Conservation (phyloP, 306 rosid species). For the Psophocarpus tetragonolobus region DNA sequence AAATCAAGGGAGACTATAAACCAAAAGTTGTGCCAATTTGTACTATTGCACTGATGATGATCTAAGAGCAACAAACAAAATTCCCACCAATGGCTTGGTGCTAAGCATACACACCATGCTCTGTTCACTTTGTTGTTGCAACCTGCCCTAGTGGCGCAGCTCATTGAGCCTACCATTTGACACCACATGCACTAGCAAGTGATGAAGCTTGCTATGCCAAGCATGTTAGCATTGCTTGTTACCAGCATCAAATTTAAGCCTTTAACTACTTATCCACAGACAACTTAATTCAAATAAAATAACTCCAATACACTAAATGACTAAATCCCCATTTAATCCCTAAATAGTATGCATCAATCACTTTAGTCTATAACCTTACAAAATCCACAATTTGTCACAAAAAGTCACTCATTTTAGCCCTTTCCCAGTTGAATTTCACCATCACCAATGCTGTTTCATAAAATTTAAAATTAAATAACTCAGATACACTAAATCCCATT, state of each 20-base stretch:
- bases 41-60: not conserved
- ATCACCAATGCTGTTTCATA: too few relatives aligned
- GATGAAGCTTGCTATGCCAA: not conserved
- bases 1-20: conserved; percentile 27
- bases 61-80: conserved; percentile 20
- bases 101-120: conserved; percentile 17
- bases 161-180: not conserved
- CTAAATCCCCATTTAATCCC: not conserved
- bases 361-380: not conserved
- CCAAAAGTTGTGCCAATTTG: conserved; percentile 46
- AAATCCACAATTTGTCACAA: not conserved
- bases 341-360: not conserved
- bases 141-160: not conserved
- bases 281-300: too few relatives aligned
- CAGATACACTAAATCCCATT: not conserved
- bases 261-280: not conserved
- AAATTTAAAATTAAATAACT: not conserved
- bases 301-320: not conserved
- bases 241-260: not conserved
- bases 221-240: not conserved
- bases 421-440: too few relatives aligned
- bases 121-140: not conserved
- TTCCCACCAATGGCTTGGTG: conserved; percentile 45
- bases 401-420: not conserved
- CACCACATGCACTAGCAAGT: not conserved